Evolutionary conservation across 148 eudicot species (phyloP).

Genomic region (Heliosperma pusillum): DNA sequence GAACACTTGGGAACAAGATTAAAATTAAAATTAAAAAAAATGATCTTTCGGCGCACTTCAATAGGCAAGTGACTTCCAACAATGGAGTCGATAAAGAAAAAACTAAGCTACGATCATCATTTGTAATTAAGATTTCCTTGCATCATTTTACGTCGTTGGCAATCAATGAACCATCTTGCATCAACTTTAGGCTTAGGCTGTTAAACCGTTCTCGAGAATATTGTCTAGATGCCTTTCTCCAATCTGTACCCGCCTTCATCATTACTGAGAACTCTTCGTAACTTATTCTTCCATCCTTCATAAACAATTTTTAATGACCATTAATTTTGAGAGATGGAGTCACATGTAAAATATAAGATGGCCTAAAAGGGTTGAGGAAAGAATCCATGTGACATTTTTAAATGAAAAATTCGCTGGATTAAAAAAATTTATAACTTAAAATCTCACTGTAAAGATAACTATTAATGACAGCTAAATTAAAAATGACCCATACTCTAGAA

Average conservation of each 20-base stretch:
- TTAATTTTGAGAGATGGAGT: background rate
- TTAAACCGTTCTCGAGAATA: slow-evolving; percentile 76
- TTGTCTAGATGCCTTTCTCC: slow-evolving; percentile 84
- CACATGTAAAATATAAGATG: background rate
- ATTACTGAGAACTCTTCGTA: slow-evolving; percentile 70
- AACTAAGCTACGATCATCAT: slow-evolving; percentile 6
- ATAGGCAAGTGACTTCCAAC: background rate
- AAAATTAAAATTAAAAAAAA: slow-evolving; percentile 8
- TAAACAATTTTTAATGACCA: background rate
- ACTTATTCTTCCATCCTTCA: slow-evolving; percentile 78
- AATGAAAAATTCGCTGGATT: no score
- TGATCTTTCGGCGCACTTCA: slow-evolving; percentile 1
- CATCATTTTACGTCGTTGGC: slow-evolving; percentile 43
- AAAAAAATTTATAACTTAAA: no score
- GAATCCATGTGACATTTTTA: no score
- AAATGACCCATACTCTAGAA: no score
- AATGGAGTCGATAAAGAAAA: background rate
- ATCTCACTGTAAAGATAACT: no score
- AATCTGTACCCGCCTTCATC: slow-evolving; percentile 92
- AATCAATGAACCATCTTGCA: slow-evolving; percentile 54
- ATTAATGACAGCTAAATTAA: no score
- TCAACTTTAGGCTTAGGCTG: slow-evolving; percentile 69
- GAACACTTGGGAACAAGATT: slow-evolving; percentile 5
- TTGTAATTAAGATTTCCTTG: background rate
- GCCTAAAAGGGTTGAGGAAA: background rate